Base-by-base conservation (phyloP, 441 rosid species). In the Populus hybrid region DNA sequence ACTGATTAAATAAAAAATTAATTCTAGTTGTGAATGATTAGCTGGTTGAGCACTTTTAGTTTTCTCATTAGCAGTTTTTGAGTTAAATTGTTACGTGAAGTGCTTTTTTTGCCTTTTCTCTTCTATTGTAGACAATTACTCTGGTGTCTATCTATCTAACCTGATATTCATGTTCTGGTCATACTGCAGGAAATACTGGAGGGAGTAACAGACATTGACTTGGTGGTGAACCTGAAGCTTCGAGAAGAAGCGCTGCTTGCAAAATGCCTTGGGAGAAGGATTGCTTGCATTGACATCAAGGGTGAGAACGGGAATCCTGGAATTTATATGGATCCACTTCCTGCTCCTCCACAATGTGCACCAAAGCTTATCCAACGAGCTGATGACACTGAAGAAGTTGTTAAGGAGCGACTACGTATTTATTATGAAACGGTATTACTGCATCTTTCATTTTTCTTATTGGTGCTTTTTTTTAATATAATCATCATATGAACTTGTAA, bases 261-360 rank as follows among this genome's bases (percentile, higher is more conserved):
- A 8, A 95, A 95, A 85, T 95, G 98, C 85, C 89, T 95, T 26
- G 99, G 97, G 59, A 89, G 99, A 83, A 91, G 99, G 81, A 79
- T 95, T 76, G 97, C 99, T 2, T 86, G 89, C 70, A 91, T 95
- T 81, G 97, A 95, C 85, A 86, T 95, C 82, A 90, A 91, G 87
- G 91, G 88, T 32, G 90, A 94, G 82, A 85, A 90, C 82, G 93
- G 87, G 73, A 88, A 78, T 78, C 90, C 97, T 7, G 88, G 90
- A 57, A 91, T 95, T 91, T 88, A 91, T 80, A 94, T 95, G 99
- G 90, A 90, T 85, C 95, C 99, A 2, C 97, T 95, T 75, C 99
- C 88, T 83, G 95, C 99, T 73, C 99, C 99, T 18, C 85, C 91
- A 30, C 83, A 88, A 18, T 95, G 99, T 81, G 92, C 85, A 35